A percentile compares a stretch with the other conserved stretches of the same genome.
phyloP scores from a whole-genome alignment of 164 flowering plant genomes.

The Litsea cubeba region DNA sequence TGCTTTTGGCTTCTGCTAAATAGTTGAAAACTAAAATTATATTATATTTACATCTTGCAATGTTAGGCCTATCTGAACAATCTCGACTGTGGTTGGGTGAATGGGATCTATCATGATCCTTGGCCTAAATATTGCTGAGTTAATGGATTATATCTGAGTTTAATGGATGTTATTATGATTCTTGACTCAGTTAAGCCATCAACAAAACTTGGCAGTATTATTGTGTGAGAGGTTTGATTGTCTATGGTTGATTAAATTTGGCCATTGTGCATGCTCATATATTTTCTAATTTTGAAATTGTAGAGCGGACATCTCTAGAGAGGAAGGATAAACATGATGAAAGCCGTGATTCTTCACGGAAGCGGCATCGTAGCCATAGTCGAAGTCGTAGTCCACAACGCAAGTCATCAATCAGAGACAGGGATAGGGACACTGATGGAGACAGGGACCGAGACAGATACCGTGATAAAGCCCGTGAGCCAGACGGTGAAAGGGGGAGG shows the following conservation, averaged over 20 bases:
- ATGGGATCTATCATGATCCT: no score
- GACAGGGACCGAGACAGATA: constrained; percentile 50
- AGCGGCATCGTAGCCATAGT: constrained; percentile 68
- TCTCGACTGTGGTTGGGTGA: no score
- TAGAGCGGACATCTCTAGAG: constrained; percentile 56
- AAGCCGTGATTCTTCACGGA: constrained; percentile 54
- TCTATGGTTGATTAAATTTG: no score
- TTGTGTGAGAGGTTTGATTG: no score
- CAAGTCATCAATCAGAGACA: constrained; percentile 47
- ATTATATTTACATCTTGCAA: no score
- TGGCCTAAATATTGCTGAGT: no score
- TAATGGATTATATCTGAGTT: no score
- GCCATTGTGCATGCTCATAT: neutral
- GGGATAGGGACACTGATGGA: constrained; percentile 44
- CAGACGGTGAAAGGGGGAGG: constrained; percentile 39
- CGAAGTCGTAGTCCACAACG: constrained; percentile 64
- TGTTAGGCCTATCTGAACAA: neutral
- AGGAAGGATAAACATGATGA: constrained; percentile 61
- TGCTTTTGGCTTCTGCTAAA: neutral
- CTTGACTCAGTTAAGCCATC: no score
- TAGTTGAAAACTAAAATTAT: neutral
- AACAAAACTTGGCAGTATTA: no score
- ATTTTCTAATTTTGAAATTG: constrained; percentile 13
- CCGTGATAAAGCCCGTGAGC: constrained; percentile 51
- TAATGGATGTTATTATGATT: no score